Base-by-base conservation (phyloP, 805 yeast genomes). In the Hanseniaspora taiwanica region DNA sequence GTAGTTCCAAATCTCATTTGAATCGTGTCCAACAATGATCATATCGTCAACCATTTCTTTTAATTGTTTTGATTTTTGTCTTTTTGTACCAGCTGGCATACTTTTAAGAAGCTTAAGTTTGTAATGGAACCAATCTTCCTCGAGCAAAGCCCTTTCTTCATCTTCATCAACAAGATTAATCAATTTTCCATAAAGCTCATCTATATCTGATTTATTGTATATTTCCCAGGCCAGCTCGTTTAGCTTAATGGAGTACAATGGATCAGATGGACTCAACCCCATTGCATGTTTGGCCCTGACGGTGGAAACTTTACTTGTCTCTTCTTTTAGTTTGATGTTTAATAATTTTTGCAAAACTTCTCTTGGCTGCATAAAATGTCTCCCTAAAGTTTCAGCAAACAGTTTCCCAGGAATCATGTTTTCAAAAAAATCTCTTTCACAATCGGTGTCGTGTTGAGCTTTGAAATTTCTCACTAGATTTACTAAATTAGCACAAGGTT, bases 1-100 rank as follows among this genome's bases (percentile, higher is more conserved):
- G 9, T 78, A 52, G 29, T 69, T 65, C 94, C 95, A 87, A 1
- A 86, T 83, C 23, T 70, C 61, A 27, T 72, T 64, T 5, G 76
- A 75, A 1, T 69, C 67, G 18, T 78, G 72, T 31, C 74, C 70
- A 13, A 89, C 73, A 13, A 79, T 60, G 3, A 86, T 74, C 78
- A 87, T 73, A 27, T 81, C 93, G 12, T 74, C 77, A 1, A 75
- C 73, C 69, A 75, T 66, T 8, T 71, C 74, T 35, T 62, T 62
- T 3, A 86, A 59, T 21, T 71, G 68, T 1, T 50, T 48, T 8
- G 63, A 62, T 21, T 69, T 49, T 2, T 42, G 43, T 13, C 56
- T 53, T 41, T 78, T 76, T 2, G 49, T 46, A 0, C 55, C 55
- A 0, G 42, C 40, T 0, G 91, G 84, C 27, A 74, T 63, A 2